A percentile compares a stretch with the other conserved stretches of the same genome.
Conservation (phyloP, 2,329 filamentous ascomycete genomes). For the Aspergillus calidoustus region DNA sequence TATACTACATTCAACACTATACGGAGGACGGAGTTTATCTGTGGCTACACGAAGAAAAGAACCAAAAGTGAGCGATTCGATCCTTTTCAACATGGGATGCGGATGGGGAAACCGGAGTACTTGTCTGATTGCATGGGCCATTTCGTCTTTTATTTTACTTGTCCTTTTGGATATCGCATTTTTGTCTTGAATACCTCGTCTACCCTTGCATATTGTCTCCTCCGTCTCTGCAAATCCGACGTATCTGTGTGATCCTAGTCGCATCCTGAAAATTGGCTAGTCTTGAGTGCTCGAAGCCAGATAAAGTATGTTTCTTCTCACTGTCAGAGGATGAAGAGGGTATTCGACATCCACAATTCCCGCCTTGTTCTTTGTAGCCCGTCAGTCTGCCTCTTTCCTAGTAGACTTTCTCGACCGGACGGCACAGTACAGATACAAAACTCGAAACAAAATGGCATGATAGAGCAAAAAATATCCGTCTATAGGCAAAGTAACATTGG, state of each 20-base stretch:
- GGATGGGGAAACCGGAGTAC: conserved; percentile 23
- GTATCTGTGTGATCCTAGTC: neutral
- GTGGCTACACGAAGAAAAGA: conserved; percentile 19
- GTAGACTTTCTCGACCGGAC: no score
- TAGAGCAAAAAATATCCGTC: neutral
- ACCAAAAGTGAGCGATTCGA: conserved; percentile 22
- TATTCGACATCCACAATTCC: neutral
- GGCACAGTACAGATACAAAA: no score
- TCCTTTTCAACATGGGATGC: conserved; percentile 37
- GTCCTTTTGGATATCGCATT: neutral
- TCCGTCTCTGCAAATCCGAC: neutral
- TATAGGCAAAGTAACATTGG: neutral
- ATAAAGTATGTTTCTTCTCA: neutral
- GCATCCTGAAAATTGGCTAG: neutral
- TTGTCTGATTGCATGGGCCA: conserved; percentile 11
- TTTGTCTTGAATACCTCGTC: neutral
- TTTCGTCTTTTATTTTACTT: conserved; percentile 2
- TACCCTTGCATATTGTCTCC: neutral
- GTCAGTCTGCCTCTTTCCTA: no score
- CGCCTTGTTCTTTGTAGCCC: no score
- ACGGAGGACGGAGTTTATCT: conserved; percentile 29
- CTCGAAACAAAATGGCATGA: no score
- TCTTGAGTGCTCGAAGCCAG: conserved; percentile 5
- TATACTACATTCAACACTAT: conserved; percentile 30
- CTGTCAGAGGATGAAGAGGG: neutral